Conservation (phyloP, 2,329 filamentous ascomycete species). For the Stagonosporopsis cucurbitacearum region DNA sequence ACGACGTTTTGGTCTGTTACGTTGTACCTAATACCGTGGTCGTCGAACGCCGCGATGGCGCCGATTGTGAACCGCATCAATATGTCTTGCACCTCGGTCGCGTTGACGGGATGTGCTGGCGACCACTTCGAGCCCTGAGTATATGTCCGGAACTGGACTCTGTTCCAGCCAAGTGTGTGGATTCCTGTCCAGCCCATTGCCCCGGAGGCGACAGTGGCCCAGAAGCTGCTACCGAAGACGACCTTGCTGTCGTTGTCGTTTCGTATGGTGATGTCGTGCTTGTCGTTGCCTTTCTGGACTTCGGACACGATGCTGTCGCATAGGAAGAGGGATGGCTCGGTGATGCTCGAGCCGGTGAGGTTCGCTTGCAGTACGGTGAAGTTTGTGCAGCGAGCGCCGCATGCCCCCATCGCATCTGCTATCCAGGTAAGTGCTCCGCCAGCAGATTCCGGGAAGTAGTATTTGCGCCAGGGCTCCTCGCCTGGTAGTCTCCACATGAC, state of each 20-base stretch:
- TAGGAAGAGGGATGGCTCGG: slow-evolving; percentile 29
- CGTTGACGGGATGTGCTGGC: slow-evolving; percentile 17
- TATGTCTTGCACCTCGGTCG: slow-evolving; percentile 28
- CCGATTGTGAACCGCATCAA: slow-evolving; percentile 40
- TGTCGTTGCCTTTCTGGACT: slow-evolving; percentile 12
- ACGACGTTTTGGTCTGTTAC: slow-evolving; percentile 16
- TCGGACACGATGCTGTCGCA: slow-evolving; percentile 36
- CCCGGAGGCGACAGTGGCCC: slow-evolving; percentile 38
- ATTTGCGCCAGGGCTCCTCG: slow-evolving; percentile 18
- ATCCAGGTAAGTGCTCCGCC: slow-evolving; percentile 36
- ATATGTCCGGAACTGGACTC: slow-evolving; percentile 31
- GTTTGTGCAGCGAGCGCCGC: slow-evolving; percentile 44
- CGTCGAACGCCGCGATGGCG: slow-evolving; percentile 43
- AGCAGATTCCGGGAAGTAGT: slow-evolving; percentile 23
- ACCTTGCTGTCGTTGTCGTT: slow-evolving; percentile 21
- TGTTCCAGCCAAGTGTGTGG: slow-evolving; percentile 9
- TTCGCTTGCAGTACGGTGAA: slow-evolving; percentile 39
- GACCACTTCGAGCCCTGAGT: slow-evolving; percentile 36
- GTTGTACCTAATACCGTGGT: slow-evolving; percentile 39
- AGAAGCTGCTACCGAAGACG: slow-evolving; percentile 37
- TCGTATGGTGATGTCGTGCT: slow-evolving; percentile 30
- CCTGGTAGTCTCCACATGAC: slow-evolving; percentile 17
- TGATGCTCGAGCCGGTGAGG: slow-evolving; percentile 10
- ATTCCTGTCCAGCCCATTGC: slow-evolving; percentile 42
- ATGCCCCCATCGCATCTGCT: slow-evolving; percentile 23